Evolutionary conservation across 169 alveolate genomes (phyloP).

Genomic region (Plasmodium yoelii): DNA sequence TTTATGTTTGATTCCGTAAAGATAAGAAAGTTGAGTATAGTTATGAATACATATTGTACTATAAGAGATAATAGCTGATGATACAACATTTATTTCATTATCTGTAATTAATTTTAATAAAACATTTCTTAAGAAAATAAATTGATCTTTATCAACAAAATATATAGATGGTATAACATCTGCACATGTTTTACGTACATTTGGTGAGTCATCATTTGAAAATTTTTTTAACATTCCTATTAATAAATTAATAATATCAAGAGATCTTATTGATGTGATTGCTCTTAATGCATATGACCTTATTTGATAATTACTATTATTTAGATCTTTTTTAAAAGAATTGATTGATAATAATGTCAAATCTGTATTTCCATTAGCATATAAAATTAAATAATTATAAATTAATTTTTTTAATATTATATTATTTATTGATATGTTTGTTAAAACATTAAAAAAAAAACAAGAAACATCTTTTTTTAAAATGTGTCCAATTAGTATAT

Average conservation of each 20-base stretch:
- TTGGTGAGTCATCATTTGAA: conserved; percentile 88
- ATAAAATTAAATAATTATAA: conserved; percentile 83
- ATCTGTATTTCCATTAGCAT: conserved; percentile 83
- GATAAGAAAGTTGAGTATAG: background rate
- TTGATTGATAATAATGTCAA: conserved; percentile 85
- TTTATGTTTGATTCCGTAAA: no score
- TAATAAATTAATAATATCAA: conserved; percentile 83
- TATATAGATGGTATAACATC: conserved; percentile 84
- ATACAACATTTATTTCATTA: conserved; percentile 77
- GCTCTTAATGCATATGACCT: conserved; percentile 88
- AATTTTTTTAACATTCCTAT: conserved; percentile 82
- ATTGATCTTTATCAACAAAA: conserved; percentile 79
- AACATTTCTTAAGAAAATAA: conserved; percentile 44
- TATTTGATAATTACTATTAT: conserved; percentile 82
- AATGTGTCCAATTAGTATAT: conserved; percentile 82
- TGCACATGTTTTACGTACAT: conserved; percentile 88
- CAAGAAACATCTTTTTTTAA: conserved; percentile 84
- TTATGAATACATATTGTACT: conserved; percentile 28
- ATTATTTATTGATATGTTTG: conserved; percentile 83
- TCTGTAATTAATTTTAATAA: conserved; percentile 77
- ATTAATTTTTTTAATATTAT: conserved; percentile 85
- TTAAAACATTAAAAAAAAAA: conserved; percentile 86
- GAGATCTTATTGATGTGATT: conserved; percentile 83
- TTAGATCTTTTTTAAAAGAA: conserved; percentile 87
- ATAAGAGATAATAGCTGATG: conserved; percentile 82